Evolutionary conservation across 495 filamentous ascomycete genomes (phyloP), one percentile per base, ranked within the genome.

Genomic region (Xylaria nigripes): DNA sequence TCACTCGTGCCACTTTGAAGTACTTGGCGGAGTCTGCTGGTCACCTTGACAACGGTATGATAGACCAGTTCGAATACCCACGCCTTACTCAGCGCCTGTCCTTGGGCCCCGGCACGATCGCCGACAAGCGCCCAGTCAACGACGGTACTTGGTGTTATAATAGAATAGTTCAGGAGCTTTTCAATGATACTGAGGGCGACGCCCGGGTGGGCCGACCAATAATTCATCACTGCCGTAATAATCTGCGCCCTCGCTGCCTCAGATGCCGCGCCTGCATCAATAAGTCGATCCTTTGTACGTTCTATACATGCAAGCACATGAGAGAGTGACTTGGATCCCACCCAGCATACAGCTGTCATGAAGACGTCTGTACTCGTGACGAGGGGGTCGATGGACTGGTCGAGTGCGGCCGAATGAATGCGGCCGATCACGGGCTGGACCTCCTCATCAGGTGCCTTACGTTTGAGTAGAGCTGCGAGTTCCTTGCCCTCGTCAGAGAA

Each of bases 121-220:
- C 85, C 79, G 25, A 78, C 71, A 3, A 97, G 70, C 1, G 86
- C 89, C 94, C 94, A 99, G 63, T 92, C 81, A 54, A 96, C 77
- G 40, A 99, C 90, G 25, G 81, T 81, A 30, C 79, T 68, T 0
- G 93, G 93, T 9, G 81, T 86, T 7, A 99, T 77, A 56, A 99
- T 94, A 32, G 86, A 90, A 74, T 97, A 99, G 67, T 99, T 99
- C 24, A 99, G 84, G 3, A 99, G 77, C 72, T 96, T 97, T 75
- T 99, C 93, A 51, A 97, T 79, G 61, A 99, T 91, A 61, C 86
- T 87, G 62, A 96, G 85, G 27, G 90, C 94, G 40, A 95, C 84
- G 29, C 93, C 93, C 0, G 93, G 89, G 58, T 97, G 93, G 50
- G 91, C 85, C 36, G 78, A 77, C 93, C 93, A 99, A 73, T 96